Evolutionary conservation across 106 monocot genomes (phyloP).

Genomic region (Dendrobium officinale): DNA sequence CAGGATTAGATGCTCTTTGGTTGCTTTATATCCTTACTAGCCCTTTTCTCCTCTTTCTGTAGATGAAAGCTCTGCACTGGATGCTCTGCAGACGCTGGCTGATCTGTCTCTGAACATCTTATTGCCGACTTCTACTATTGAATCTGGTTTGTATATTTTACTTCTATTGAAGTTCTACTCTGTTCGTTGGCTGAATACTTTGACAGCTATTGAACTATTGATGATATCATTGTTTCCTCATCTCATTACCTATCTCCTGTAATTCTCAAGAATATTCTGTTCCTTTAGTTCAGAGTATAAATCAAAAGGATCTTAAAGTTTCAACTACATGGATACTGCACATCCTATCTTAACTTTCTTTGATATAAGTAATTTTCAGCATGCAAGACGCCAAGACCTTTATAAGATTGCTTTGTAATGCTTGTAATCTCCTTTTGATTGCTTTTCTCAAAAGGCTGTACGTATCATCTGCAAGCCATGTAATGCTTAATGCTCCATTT

Average conservation of each 20-base stretch:
- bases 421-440: background rate
- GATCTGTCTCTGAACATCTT: slow-evolving; percentile 87
- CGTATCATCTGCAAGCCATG: background rate
- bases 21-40: slow-evolving; percentile 7
- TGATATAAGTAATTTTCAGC: background rate
- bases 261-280: background rate
- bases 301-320: background rate
- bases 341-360: background rate
- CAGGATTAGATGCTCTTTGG: background rate
- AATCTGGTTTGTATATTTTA: slow-evolving; percentile 60
- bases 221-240: background rate
- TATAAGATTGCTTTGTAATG: background rate
- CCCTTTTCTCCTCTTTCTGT: slow-evolving; percentile 9
- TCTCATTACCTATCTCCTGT: background rate
- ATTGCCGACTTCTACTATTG: slow-evolving; percentile 51
- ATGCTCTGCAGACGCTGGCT: slow-evolving; percentile 90
- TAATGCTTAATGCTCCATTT: background rate
- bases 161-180: background rate
- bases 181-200: background rate
- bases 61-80: slow-evolving; percentile 79
- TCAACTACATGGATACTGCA: background rate
- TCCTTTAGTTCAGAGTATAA: background rate
- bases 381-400: background rate
- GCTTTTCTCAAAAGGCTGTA: background rate
- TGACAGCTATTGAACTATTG: background rate